phyloP scores from a whole-genome alignment of 108 stramenopile genomes.

The Seminavis robusta region DNA sequence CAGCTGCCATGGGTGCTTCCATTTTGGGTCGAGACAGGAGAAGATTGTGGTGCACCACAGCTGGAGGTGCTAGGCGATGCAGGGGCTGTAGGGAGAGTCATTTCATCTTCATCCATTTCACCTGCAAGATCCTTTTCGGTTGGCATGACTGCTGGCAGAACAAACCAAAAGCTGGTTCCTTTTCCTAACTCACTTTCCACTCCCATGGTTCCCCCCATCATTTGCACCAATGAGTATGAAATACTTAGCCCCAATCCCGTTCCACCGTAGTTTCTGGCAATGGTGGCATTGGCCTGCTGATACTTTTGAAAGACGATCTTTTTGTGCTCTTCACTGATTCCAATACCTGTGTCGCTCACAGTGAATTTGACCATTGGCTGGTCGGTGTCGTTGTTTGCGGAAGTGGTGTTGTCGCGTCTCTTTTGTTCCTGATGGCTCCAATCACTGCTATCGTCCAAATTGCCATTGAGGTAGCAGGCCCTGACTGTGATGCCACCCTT shows the following conservation, averaged over 20 bases:
- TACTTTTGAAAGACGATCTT: slow-evolving; percentile 42
- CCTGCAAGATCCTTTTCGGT: too few relatives aligned
- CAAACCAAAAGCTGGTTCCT: slow-evolving; percentile 42
- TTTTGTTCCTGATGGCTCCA: too few relatives aligned
- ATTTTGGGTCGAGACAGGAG: too few relatives aligned
- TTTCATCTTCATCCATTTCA: too few relatives aligned
- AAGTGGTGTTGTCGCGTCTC: too few relatives aligned
- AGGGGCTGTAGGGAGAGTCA: too few relatives aligned
- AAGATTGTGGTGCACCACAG: too few relatives aligned
- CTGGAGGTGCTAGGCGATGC: too few relatives aligned
- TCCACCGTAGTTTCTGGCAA: slow-evolving; percentile 46
- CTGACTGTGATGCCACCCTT: slow-evolving; percentile 20
- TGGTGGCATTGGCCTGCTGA: slow-evolving; percentile 38
- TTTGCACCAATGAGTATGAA: slow-evolving; percentile 28
- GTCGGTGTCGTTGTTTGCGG: too few relatives aligned
- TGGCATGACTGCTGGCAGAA: slow-evolving; percentile 8
- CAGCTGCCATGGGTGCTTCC: too few relatives aligned
- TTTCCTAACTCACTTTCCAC: slow-evolving; percentile 26
- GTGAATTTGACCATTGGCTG: slow-evolving; percentile 21
- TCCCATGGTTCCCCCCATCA: slow-evolving; percentile 44
- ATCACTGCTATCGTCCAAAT: too few relatives aligned
- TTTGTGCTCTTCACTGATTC: slow-evolving; percentile 27
- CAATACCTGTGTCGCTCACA: slow-evolving; percentile 57
- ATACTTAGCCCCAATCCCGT: slow-evolving; percentile 55
- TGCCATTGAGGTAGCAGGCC: not conserved